Percentiles rank a stretch among this genome's conserved stretches.
Evolutionary conservation across 176 grass and related monocot species (phyloP).

Genomic region (Musa beccarii): DNA sequence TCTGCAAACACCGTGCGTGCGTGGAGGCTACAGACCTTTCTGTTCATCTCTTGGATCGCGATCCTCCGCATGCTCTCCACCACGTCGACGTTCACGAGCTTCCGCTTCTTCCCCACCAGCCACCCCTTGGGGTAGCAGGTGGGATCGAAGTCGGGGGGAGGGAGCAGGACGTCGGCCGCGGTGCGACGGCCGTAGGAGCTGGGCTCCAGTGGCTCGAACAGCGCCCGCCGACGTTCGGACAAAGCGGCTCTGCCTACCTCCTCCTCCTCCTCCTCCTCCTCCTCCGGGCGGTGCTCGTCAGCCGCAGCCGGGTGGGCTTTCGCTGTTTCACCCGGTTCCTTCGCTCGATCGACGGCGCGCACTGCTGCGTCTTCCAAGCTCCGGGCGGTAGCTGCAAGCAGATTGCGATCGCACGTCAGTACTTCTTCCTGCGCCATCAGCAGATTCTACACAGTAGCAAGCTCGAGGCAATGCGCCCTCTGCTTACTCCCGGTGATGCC

Average conservation of each 20-base stretch:
- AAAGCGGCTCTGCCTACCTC: constrained; percentile 26
- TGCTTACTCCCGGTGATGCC: neutral
- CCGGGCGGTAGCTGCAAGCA: constrained; percentile 48
- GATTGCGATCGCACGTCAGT: neutral
- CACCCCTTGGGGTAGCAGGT: constrained; percentile 80
- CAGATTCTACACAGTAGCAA: too few species aligned
- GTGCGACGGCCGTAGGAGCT: constrained; percentile 29
- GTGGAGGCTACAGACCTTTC: constrained; percentile 65
- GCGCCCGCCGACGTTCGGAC: constrained; percentile 69
- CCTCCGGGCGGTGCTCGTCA: constrained; percentile 11
- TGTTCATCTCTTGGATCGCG: constrained; percentile 96
- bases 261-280: neutral
- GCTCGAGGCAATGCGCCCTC: too few species aligned
- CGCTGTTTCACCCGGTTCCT: neutral
- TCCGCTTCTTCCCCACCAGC: constrained; percentile 90
- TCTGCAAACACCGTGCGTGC: constrained; percentile 4
- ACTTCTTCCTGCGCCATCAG: too few species aligned
- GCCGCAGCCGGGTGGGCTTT: too few species aligned
- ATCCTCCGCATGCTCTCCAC: constrained; percentile 98
- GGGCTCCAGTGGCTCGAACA: constrained; percentile 79
- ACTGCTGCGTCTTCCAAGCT: constrained; percentile 40
- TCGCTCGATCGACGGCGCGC: neutral
- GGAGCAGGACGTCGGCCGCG: constrained; percentile 55
- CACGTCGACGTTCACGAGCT: constrained; percentile 95
- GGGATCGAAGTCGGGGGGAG: constrained; percentile 88